These are phyloP conservation scores for Hypocrella siamensis DNA, from an alignment of 2,329 filamentous ascomycete genomes.

Conservation along the genomic window DNA sequence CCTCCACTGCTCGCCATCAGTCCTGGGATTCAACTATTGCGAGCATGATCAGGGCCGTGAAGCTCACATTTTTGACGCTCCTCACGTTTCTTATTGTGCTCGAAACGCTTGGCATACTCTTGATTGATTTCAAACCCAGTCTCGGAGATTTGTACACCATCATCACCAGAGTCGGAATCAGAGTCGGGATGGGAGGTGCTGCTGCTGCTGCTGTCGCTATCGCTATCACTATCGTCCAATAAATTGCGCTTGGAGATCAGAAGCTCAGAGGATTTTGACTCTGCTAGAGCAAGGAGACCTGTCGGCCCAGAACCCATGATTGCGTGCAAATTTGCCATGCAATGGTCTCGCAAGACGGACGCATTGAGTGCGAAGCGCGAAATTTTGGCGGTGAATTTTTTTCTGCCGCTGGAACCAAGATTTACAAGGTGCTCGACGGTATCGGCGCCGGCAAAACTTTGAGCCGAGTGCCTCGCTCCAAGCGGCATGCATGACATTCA, in stretches of 20 bases:
- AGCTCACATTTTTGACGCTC: slow-evolving; percentile 55
- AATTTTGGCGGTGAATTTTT: slow-evolving; percentile 19
- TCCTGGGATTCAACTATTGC: neutral
- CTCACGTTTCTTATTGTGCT: slow-evolving; percentile 94
- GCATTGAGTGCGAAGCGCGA: no score
- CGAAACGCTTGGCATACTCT: slow-evolving; percentile 77
- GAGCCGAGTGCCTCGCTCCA: neutral
- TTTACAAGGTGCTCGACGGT: neutral
- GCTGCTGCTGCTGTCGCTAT: slow-evolving; percentile 24
- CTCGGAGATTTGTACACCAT: slow-evolving; percentile 21
- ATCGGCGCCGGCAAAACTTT: slow-evolving; percentile 2
- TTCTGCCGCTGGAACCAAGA: slow-evolving; percentile 5
- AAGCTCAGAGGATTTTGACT: slow-evolving; percentile 8
- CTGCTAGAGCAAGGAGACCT: neutral
- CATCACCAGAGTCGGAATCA: slow-evolving; percentile 32
- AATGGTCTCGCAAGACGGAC: neutral
- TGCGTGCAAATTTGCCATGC: neutral
- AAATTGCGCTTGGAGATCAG: slow-evolving; percentile 29
- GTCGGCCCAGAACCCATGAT: slow-evolving; percentile 5
- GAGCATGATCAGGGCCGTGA: neutral
- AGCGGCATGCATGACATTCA: no score
- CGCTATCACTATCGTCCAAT: slow-evolving; percentile 36
- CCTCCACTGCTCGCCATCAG: slow-evolving; percentile 49
- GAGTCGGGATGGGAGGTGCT: no score
- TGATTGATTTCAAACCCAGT: slow-evolving; percentile 68